phyloP scores from a whole-genome alignment of 2,329 filamentous ascomycete species.

The Colletotrichum cordylinicola region DNA sequence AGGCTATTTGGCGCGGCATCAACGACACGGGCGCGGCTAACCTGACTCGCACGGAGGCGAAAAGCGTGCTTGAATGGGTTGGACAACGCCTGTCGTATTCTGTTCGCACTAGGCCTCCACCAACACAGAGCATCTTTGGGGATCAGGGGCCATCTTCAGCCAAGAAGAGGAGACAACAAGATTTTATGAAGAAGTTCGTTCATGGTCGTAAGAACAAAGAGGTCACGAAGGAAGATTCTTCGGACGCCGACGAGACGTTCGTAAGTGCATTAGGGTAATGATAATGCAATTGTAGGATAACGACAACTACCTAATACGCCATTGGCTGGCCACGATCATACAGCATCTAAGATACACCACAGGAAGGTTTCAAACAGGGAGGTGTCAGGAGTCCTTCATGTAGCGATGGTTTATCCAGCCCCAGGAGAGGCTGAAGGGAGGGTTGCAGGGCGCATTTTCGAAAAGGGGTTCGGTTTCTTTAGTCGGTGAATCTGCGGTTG shows the following conservation, averaged over 20 bases:
- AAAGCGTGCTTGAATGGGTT: conserved; percentile 77
- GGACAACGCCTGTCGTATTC: conserved; percentile 74
- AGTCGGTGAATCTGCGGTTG: conserved; percentile 96
- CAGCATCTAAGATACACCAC: conserved; percentile 26
- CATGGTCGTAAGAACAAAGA: conserved; percentile 29
- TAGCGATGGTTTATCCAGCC: conserved; percentile 6
- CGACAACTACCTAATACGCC: conserved; percentile 23
- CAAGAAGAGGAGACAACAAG: conserved; percentile 43
- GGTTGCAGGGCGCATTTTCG: neutral
- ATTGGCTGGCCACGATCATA: conserved; percentile 23
- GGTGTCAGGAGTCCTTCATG: conserved; percentile 16
- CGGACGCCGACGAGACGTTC: conserved; percentile 18
- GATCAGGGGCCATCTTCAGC: conserved; percentile 40
- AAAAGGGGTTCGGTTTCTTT: conserved; percentile 34
- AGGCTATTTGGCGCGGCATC: conserved; percentile 66
- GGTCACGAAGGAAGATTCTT: neutral
- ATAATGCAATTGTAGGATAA: conserved; percentile 18
- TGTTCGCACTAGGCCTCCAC: conserved; percentile 68
- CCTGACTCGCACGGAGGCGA: conserved; percentile 76
- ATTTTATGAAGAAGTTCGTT: conserved; percentile 56
- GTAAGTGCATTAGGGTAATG: conserved; percentile 14
- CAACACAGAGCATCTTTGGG: conserved; percentile 58
- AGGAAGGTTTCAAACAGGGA: conserved; percentile 19
- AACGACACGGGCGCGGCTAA: conserved; percentile 76
- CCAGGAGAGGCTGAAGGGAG: neutral